phyloP scores from a whole-genome alignment of 306 rosid genomes.

The Inga oerstediana region DNA sequence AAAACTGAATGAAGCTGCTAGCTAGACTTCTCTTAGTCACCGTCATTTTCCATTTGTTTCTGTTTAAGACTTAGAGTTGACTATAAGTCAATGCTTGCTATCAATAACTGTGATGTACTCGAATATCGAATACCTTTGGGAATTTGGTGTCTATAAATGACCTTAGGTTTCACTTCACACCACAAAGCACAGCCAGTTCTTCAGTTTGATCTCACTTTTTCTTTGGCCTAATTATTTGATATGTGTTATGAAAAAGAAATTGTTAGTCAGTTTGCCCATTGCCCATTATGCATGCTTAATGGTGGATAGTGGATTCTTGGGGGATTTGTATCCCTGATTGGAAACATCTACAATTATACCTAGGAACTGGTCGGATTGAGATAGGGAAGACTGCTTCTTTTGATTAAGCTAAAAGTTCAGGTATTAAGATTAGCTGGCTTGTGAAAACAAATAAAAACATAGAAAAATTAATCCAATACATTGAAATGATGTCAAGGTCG shows the following conservation, averaged over 20 bases:
- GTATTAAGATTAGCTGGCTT: neutral
- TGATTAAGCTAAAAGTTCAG: neutral
- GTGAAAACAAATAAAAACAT: neutral
- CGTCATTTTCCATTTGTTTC: no score
- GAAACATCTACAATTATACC: neutral
- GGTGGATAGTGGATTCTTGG: neutral
- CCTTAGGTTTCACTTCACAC: neutral
- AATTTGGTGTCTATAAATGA: neutral
- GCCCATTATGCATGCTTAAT: slow-evolving; percentile 9
- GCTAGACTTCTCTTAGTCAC: neutral
- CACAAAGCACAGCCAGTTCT: neutral
- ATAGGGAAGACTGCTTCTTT: slow-evolving; percentile 1
- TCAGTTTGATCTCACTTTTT: neutral
- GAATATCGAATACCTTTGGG: neutral
- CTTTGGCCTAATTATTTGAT: neutral
- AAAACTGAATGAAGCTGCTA: no score
- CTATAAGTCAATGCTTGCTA: neutral
- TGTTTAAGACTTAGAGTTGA: neutral
- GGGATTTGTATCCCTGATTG: slow-evolving; percentile 11
- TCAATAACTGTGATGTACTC: neutral
- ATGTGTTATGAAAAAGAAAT: slow-evolving; percentile 3
- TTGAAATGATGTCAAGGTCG: neutral
- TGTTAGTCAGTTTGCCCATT: neutral
- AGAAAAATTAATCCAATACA: neutral
- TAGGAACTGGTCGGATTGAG: neutral